phyloP scores from a whole-genome alignment of 768 basidiomycete species.

The Tubosaeta brunneosetosa region DNA sequence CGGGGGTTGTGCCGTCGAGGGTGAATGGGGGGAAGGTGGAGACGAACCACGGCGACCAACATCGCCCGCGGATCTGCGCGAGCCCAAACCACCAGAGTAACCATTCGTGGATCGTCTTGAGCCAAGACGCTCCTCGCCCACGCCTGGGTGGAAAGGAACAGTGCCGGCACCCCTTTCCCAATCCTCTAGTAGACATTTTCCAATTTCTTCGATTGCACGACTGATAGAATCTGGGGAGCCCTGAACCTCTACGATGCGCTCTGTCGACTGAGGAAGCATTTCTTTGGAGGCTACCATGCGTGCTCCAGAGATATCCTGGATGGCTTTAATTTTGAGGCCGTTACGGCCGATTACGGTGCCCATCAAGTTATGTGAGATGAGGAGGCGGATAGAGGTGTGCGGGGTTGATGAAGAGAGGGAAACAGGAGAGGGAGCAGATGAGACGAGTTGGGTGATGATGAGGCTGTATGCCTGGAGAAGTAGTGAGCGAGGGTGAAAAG shows the following conservation, averaged over 20 bases:
- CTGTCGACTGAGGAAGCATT: slow-evolving; percentile 98
- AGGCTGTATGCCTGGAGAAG: slow-evolving; percentile 79
- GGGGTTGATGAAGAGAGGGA: slow-evolving; percentile 59
- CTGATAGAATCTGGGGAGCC: slow-evolving; percentile 90
- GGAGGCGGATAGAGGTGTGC: slow-evolving; percentile 89
- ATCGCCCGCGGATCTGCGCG: slow-evolving; percentile 68
- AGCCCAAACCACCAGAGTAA: slow-evolving; percentile 43
- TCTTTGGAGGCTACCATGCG: slow-evolving; percentile 99
- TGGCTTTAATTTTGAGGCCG: slow-evolving; percentile 98
- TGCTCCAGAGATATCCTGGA: slow-evolving; percentile 92
- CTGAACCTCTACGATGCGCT: slow-evolving; percentile 97
- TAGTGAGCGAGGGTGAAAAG: slow-evolving; percentile 5
- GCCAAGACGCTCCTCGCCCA: slow-evolving; percentile 61
- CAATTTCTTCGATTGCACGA: slow-evolving; percentile 92
- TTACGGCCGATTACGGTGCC: slow-evolving; percentile 95
- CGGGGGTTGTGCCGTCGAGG: slow-evolving; percentile 51
- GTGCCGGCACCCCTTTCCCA: slow-evolving; percentile 94
- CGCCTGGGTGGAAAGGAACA: slow-evolving; percentile 91
- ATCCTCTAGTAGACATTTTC: slow-evolving; percentile 91
- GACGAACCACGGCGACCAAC: slow-evolving; percentile 39
- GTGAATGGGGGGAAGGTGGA: slow-evolving; percentile 33
- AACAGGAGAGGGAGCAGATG: slow-evolving; percentile 68
- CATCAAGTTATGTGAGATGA: slow-evolving; percentile 99
- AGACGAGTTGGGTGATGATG: slow-evolving; percentile 87
- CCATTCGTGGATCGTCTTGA: slow-evolving; percentile 50